phyloP scores from a whole-genome alignment of 495 filamentous ascomycete genomes.

The Tuber microsphaerosporum region DNA sequence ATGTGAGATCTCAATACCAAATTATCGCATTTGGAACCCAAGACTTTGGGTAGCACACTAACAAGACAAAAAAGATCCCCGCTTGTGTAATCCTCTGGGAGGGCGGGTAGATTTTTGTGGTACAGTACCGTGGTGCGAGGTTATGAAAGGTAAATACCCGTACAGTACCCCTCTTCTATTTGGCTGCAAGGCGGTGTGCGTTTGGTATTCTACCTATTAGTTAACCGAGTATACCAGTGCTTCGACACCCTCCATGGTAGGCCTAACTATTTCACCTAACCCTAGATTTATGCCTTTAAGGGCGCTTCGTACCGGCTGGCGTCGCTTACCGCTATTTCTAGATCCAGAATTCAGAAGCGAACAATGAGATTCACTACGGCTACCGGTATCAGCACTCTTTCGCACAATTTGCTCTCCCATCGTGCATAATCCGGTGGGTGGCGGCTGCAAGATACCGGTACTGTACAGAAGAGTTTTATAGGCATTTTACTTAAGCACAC shows the following conservation, averaged over 20 bases:
- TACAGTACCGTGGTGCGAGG: background rate
- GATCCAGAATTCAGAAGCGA: too few relatives aligned
- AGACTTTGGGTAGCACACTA: background rate
- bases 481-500: too few relatives aligned
- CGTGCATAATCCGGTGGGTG: too few relatives aligned
- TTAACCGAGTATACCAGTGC: background rate
- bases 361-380: too few relatives aligned
- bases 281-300: background rate
- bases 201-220: background rate
- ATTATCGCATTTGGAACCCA: background rate
- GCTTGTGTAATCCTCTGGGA: background rate
- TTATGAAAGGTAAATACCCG: background rate
- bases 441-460: too few relatives aligned
- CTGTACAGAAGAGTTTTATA: too few relatives aligned
- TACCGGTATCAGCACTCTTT: too few relatives aligned
- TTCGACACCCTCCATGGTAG: background rate
- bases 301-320: too few relatives aligned
- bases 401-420: too few relatives aligned
- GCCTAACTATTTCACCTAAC: conserved; percentile 1
- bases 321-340: too few relatives aligned
- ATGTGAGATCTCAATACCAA: background rate
- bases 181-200: background rate
- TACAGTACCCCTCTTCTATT: background rate
- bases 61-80: background rate
- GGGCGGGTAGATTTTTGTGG: background rate